Base-by-base conservation (phyloP, 2,329 filamentous ascomycete genomes). In the Fusarium lateritium region DNA sequence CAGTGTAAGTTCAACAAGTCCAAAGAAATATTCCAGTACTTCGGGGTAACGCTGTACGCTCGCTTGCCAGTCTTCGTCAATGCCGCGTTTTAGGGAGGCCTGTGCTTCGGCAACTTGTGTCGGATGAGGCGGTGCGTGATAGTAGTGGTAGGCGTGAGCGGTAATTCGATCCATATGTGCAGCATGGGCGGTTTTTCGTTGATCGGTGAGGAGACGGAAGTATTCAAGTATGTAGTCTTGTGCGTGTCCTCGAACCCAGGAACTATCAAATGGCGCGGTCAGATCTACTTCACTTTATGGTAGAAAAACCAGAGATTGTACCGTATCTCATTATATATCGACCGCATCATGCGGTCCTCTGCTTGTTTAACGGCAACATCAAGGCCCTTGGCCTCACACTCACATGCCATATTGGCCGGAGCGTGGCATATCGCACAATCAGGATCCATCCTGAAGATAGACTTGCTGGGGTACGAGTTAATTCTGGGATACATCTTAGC, bases 21-120 rank as follows among this genome's bases (percentile, higher is more conserved):
- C 84, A 79, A 91, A 94, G 76, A 92, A 94, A 79, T 94, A 94
- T 78, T 94, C 90, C 56, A 95, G 83, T n/a, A 94, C 89, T 76
- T 94, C 91, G 6, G 92, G 92, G 73, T 94, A 95, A 56, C 89
- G 86, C 73, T 93, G 87, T 39, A 94, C 92, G 47, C 89, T 91
- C 31, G 87, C 84, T 73, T 90, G 87, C 92, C 92, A 95, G 80
- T 94, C 92, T 65, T 92, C 89, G 73, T 94, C 91, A 73, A 94
- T 91, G 64, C 91, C 91, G 50, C 88, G 86, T 79, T 93, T 93
- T 64, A 93, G 83, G 49, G 86, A 84, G 17, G 84, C 84, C 74
- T 93, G 87, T 24, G 91, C 91, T 58, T 87, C 85, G 39, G 85
- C 82, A 53, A 94, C 86, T 75, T 93, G 86, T 67, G 80, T 84